Evolutionary conservation across 2,329 filamentous ascomycete genomes (phyloP).

Genomic region (Aspergillus terreus): DNA sequence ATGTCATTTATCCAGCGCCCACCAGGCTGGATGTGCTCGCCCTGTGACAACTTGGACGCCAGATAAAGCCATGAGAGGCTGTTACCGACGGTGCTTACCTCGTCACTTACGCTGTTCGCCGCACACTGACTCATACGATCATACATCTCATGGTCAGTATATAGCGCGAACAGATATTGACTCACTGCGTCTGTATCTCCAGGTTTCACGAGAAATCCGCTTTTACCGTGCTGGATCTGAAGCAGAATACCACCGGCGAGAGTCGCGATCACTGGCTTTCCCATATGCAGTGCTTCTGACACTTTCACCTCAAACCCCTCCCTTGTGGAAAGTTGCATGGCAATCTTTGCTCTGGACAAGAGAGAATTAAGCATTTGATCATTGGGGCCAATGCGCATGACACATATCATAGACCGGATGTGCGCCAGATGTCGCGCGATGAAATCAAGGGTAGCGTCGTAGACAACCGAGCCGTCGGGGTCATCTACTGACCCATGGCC

Average conservation of each 20-base stretch:
- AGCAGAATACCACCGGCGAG: conserved; percentile 70
- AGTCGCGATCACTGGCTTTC: conserved; percentile 46
- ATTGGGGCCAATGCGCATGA: conserved; percentile 72
- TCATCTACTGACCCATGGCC: conserved; percentile 75
- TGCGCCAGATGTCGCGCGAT: conserved; percentile 55
- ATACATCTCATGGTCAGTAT: conserved; percentile 60
- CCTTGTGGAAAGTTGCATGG: conserved; percentile 70
- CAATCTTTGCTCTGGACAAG: conserved; percentile 64
- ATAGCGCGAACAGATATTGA: conserved; percentile 59
- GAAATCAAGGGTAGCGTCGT: conserved; percentile 62
- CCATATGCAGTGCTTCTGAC: neutral
- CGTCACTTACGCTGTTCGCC: conserved; percentile 45
- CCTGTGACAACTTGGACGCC: conserved; percentile 59
- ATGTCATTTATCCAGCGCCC: conserved; percentile 67
- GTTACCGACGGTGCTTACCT: conserved; percentile 74
- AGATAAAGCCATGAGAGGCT: conserved; percentile 71
- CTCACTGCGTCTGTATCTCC: conserved; percentile 66
- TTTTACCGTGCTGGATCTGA: conserved; percentile 65
- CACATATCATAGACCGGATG: conserved; percentile 55
- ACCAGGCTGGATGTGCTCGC: conserved; percentile 53
- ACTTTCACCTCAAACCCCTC: conserved; percentile 69
- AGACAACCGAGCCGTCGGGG: conserved; percentile 66
- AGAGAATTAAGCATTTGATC: conserved; percentile 76
- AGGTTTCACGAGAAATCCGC: conserved; percentile 66
- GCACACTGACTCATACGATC: conserved; percentile 62